phyloP scores from a whole-genome alignment of 371 early-diverging fungal genomes.

The Mortierella sp. region DNA sequence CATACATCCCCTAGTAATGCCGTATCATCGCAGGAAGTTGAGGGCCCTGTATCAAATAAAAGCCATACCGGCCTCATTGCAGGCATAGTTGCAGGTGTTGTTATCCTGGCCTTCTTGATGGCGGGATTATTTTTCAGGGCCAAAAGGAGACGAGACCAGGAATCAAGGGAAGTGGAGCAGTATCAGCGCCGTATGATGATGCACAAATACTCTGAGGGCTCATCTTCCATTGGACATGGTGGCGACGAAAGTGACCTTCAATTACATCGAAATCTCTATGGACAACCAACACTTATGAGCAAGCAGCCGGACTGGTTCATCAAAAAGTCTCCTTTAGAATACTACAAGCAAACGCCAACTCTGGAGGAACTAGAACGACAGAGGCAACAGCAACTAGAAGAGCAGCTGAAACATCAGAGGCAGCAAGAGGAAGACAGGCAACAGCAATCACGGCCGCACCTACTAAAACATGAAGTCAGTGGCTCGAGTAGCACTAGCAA shows the following conservation, averaged over 20 bases:
- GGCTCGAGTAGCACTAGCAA: constrained; percentile 1
- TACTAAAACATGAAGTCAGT: constrained; percentile 18
- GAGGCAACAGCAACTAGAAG: constrained; percentile 5
- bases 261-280: constrained; percentile 5
- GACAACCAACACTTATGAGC: not conserved
- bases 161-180: constrained; percentile 20
- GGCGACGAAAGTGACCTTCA: constrained; percentile 9
- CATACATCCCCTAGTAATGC: not conserved
- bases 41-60: not conserved
- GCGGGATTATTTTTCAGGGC: constrained; percentile 25
- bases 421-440: constrained; percentile 7
- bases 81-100: constrained; percentile 23
- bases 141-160: constrained; percentile 22
- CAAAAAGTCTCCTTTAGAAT: constrained; percentile 42
- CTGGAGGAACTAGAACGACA: constrained; percentile 18
- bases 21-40: not conserved
- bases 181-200: constrained; percentile 32
- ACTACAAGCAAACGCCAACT: constrained; percentile 33
- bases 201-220: constrained; percentile 28
- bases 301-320: constrained; percentile 37
- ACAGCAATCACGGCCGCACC: constrained; percentile 6
- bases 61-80: constrained; percentile 25
- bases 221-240: constrained; percentile 10
- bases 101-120: constrained; percentile 14
- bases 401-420: constrained; percentile 9